phyloP scores from a whole-genome alignment of 352 stramenopile genomes.

The Saprolegnia diclina region DNA sequence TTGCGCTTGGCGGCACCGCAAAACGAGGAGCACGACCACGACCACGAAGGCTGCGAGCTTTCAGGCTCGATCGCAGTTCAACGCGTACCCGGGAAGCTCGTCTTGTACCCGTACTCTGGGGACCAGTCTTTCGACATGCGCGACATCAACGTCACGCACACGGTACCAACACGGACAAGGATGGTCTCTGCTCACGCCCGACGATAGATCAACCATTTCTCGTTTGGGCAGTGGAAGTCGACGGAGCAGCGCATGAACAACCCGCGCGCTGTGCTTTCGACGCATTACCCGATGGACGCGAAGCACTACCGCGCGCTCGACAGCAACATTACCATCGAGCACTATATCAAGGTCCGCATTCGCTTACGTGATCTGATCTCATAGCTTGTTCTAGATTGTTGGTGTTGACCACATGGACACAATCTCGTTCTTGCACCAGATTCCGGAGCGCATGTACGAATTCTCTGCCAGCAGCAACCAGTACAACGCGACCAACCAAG shows the following conservation, averaged over 20 bases:
- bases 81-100: conserved; percentile 61
- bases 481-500: conserved; percentile 55
- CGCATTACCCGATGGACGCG: conserved; percentile 59
- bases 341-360: conserved; percentile 84
- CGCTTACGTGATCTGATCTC: conserved; percentile 28
- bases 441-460: conserved; percentile 56
- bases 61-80: conserved; percentile 74
- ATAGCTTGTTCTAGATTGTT: conserved; percentile 49
- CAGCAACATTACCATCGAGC: conserved; percentile 71
- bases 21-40: conserved; percentile 37
- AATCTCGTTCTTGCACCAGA: conserved; percentile 46
- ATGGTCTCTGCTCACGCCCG: not conserved
- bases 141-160: conserved; percentile 56
- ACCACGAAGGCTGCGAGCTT: conserved; percentile 68
- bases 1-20: not conserved
- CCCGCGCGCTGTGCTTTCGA: conserved; percentile 39
- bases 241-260: conserved; percentile 53
- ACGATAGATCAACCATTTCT: conserved; percentile 69
- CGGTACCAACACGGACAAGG: not conserved
- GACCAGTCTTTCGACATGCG: conserved; percentile 64
- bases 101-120: conserved; percentile 57
- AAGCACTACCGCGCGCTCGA: conserved; percentile 48
- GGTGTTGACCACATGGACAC: conserved; percentile 65
- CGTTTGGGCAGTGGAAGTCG: conserved; percentile 71
- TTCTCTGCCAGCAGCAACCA: conserved; percentile 73